A percentile compares a stretch with the other conserved stretches of the same genome.
phyloP scores from a whole-genome alignment of 2,329 filamentous ascomycete species.

The Dichotomopilus funicola region DNA sequence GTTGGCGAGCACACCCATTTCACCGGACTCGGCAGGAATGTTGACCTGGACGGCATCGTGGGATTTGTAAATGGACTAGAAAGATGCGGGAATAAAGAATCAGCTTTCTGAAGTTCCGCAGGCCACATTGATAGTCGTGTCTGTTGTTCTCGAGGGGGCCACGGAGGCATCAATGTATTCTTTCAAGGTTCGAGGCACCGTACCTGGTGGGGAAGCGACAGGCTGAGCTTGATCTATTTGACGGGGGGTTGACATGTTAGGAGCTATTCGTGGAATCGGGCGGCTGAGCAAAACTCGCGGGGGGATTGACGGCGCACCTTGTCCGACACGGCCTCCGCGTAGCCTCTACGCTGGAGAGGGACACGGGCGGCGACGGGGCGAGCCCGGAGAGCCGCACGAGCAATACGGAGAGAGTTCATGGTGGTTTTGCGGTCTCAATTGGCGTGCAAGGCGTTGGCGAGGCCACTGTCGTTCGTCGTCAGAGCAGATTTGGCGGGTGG shows the following conservation, averaged over 20 bases:
- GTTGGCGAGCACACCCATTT: slow-evolving; percentile 99
- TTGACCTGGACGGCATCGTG: slow-evolving; percentile 88
- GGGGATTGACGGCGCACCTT: slow-evolving; percentile 44
- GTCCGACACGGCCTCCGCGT: slow-evolving; percentile 81
- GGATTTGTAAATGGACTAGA: slow-evolving; percentile 62
- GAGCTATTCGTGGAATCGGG: slow-evolving; percentile 2
- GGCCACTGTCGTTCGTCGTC: slow-evolving; percentile 35
- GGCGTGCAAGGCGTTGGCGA: slow-evolving; percentile 38
- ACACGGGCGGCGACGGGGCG: slow-evolving; percentile 70
- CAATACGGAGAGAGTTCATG: slow-evolving; percentile 94
- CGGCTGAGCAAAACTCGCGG: background rate
- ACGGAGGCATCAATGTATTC: background rate
- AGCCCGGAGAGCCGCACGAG: slow-evolving; percentile 80
- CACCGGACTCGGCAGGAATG: slow-evolving; percentile 93
- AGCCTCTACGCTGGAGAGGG: slow-evolving; percentile 78
- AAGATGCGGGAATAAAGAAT: slow-evolving; percentile 48
- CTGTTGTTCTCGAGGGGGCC: slow-evolving; percentile 22
- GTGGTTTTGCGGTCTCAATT: slow-evolving; percentile 47
- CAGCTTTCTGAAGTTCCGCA: slow-evolving; percentile 13
- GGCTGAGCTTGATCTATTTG: slow-evolving; percentile 83
- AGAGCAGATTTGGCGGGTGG: slow-evolving; percentile 36
- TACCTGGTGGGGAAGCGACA: slow-evolving; percentile 98
- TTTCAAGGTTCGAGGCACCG: slow-evolving; percentile 30
- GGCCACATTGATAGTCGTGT: background rate
- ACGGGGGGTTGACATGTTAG: background rate